Base-by-base conservation (phyloP, 2,329 filamentous ascomycete genomes). In the Microsporum ferrugineum region DNA sequence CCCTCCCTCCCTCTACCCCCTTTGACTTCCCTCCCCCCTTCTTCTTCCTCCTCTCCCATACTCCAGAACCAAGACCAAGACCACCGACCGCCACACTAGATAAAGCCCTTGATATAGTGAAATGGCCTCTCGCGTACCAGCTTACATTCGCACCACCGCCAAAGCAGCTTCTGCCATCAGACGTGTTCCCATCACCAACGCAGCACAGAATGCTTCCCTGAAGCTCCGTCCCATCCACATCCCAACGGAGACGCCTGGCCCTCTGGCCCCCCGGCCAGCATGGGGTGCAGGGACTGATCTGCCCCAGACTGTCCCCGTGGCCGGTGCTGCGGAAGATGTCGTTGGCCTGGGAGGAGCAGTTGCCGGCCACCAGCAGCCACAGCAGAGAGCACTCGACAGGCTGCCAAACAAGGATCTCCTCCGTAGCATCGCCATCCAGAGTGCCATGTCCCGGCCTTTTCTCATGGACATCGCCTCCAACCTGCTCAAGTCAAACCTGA, bases 361-460 rank as follows among this genome's bases (percentile, higher is more conserved):
- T 43, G 17, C 27, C 55, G 34, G 31, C 49, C 49, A 29, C 14
- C 55, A 57, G 55, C 55, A 57, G 55, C 55, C 39, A 7, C 58
- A 39, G 10, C 60, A 57, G 36, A 62, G 63, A 29, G 60, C 57
- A 4, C 43, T 66, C 8, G 62, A 43, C 36, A 64, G 58, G 29
- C 43, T 66, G 61, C 63, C 65, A 47, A 60, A 53, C 39, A 10
- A 49, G 14, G 51, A 59, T n/a, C 63, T 66, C 23, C 55, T 66
- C 33, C 60, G 65, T n/a, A 59, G 65, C 38, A 61, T 66, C 49
- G 45, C 61, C 17, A 58, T 66, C 53, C 62, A 65, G 41, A 51
- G 45, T 3, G 60, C 62, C 49, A 66, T 66, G 65, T 66, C 65
- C 3, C 60, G 62, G 3, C 63, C 63, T 27, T 58, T 60, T 33